phyloP scores from a whole-genome alignment of 2,329 filamentous ascomycete genomes.

The Pestalotiopsis sp. region DNA sequence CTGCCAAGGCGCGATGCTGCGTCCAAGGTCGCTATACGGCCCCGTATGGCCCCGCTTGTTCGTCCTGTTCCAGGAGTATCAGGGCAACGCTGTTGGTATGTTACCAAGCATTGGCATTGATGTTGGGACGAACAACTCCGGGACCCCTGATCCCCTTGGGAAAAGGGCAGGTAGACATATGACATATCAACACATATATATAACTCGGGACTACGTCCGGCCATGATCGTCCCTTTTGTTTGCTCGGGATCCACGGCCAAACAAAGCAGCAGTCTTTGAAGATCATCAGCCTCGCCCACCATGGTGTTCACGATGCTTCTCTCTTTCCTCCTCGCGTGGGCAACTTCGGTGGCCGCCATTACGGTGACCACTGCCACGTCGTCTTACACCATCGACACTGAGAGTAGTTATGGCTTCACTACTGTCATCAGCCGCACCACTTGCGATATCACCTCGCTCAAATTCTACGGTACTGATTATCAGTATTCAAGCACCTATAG shows the following conservation, averaged over 20 bases:
- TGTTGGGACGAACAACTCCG: background rate
- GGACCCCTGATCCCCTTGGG: background rate
- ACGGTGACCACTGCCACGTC: slow-evolving; percentile 22
- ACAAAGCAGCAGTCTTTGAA: background rate
- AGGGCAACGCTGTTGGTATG: background rate
- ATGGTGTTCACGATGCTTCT: slow-evolving; percentile 18
- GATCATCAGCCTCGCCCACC: slow-evolving; percentile 8
- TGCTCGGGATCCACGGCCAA: background rate
- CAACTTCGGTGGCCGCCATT: slow-evolving; percentile 24
- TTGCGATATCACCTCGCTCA: slow-evolving; percentile 57
- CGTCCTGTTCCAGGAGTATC: background rate
- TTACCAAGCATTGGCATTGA: background rate
- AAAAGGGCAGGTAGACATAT: background rate
- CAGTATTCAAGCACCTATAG: slow-evolving; percentile 48
- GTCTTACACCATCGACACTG: slow-evolving; percentile 29
- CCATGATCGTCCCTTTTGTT: background rate
- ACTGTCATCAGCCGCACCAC: slow-evolving; percentile 33
- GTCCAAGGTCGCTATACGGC: background rate
- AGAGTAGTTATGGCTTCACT: slow-evolving; percentile 27
- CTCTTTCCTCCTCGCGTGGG: slow-evolving; percentile 23
- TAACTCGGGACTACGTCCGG: background rate
- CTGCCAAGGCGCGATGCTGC: slow-evolving; percentile 2
- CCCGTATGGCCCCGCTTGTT: slow-evolving; percentile 6
- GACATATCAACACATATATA: background rate
- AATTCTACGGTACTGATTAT: slow-evolving; percentile 50